Conservation (phyloP, 441 rosid species). For the Rhodomyrtus psidioides region DNA sequence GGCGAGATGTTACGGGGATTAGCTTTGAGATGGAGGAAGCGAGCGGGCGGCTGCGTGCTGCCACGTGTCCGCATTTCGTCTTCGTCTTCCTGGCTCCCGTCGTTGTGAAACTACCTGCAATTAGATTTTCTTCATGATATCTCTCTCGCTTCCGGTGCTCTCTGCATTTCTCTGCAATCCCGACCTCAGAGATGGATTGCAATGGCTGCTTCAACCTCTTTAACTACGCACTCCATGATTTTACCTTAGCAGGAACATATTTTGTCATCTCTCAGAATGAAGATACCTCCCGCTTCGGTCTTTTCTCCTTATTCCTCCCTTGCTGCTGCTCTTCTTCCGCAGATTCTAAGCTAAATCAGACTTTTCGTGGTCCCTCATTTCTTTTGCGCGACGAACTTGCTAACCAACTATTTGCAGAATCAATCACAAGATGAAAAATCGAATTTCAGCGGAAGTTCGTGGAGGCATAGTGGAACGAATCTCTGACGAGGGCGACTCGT, state of each 20-base stretch:
- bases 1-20: constrained; percentile 9
- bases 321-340: neutral
- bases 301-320: neutral
- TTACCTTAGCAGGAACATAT: neutral
- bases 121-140: neutral
- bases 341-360: neutral
- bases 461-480: neutral
- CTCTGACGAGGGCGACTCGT: neutral
- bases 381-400: neutral
- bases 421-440: neutral
- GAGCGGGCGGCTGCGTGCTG: neutral
- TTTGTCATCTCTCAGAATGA: neutral
- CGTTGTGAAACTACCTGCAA: neutral
- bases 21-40: neutral
- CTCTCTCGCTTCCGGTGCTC: neutral
- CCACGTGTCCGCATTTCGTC: constrained; percentile 4
- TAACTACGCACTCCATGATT: neutral
- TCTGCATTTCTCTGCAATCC: neutral
- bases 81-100: neutral
- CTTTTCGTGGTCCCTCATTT: neutral
- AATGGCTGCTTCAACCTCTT: neutral
- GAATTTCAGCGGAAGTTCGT: neutral
- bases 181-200: neutral
- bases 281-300: neutral
- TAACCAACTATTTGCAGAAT: neutral